Base-by-base conservation (phyloP, 106 monocot species). In the Ottelia alismoides region DNA sequence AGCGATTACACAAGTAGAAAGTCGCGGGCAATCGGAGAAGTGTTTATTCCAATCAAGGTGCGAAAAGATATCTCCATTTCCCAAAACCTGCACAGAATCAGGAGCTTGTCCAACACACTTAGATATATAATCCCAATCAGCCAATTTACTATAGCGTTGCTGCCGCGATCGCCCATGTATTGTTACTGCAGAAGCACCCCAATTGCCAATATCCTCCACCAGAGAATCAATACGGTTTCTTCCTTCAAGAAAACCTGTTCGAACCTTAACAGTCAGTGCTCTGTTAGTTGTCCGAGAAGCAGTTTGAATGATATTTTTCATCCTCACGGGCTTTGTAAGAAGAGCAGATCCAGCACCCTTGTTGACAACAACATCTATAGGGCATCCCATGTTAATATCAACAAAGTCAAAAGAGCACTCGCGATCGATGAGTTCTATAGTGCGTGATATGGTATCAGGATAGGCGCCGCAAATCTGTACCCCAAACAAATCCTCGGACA, bases 301-400 rank as follows among this genome's bases (percentile, higher is more conserved):
- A 45, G 81, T 75, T 77, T 81, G 77, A 65, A 88, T 78, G 57
- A 94, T 74, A 58, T 66, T 61, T 77, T 88, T 88, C 73, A 88
- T 84, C 58, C 93, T 72, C 77, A 76, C 73, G 52, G 93, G 88
- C 62, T 94, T 94, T 40, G 64, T 88, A 23, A 94, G 77, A 51
- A 94, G 72, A 74, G 75, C 74, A 69, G 93, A 94, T 29, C 93
- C 93, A 65, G 93, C 88, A 30, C 88, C 88, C 70, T 78, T 94
- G 76, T 94, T 94, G 47, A 80, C 80, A 56, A 94, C 81, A 53
- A 88, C 43, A 61, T 94, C 93, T 60, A 94, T 94, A 21, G 93
- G 93, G 53, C 93, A 94, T 24, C 93, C 93, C 93, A 94, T 94
- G 70, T 88, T 94, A 43, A 88, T 84, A 57, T 94, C 93, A 61